Conservation (phyloP, 306 rosid genomes). For the Castanea sativa region DNA sequence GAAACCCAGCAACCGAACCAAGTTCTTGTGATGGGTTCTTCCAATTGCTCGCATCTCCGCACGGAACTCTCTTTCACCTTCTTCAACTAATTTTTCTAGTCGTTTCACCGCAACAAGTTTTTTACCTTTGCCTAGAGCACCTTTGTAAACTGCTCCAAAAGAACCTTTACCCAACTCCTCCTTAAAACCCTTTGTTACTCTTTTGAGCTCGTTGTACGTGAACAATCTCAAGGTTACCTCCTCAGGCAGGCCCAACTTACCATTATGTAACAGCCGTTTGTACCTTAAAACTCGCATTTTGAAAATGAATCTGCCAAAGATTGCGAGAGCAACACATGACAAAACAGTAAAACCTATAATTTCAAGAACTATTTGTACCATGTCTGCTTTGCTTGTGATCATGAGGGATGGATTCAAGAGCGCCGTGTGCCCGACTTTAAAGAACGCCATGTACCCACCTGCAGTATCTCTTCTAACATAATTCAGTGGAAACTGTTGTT, state of each 20-base stretch:
- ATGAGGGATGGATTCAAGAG: no score
- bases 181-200: no score
- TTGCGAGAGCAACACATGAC: slow-evolving; percentile 3
- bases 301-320: background rate
- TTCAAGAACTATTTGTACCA: background rate
- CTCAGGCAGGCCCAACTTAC: no score
- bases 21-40: background rate
- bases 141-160: slow-evolving; percentile 10
- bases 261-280: no score
- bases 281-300: no score
- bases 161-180: no score
- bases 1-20: background rate
- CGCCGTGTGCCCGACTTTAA: accelerated
- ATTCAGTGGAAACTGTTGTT: no score
- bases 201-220: slow-evolving; percentile 7
- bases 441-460: no score
- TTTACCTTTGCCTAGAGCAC: background rate
- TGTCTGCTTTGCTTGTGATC: background rate
- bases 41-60: slow-evolving; percentile 17
- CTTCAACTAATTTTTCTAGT: background rate
- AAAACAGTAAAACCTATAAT: background rate
- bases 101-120: no score
- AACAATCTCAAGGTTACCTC: no score
- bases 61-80: slow-evolving; percentile 17
- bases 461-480: no score